Evolutionary conservation across 129 eudicot species (phyloP).

Genomic region (Calendula officinalis): DNA sequence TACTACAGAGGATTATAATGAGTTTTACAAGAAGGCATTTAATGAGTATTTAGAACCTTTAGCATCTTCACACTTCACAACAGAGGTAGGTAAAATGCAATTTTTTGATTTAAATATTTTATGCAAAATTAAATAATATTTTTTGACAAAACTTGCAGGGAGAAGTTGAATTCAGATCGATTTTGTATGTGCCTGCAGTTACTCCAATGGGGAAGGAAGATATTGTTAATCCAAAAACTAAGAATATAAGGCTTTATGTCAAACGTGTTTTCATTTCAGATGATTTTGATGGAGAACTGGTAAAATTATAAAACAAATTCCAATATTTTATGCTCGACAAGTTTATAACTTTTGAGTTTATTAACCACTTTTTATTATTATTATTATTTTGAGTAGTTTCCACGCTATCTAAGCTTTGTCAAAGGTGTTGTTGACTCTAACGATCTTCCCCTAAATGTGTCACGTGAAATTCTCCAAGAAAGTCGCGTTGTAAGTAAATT

Average conservation of each 20-base stretch:
- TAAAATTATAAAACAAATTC: constrained; percentile 23
- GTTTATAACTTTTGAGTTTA: neutral
- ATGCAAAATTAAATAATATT: neutral
- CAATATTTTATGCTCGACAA: neutral
- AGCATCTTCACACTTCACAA: constrained; percentile 95
- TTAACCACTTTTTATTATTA: neutral
- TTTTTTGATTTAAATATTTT: constrained; percentile 1
- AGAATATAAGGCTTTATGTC: constrained; percentile 88
- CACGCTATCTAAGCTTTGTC: constrained; percentile 83
- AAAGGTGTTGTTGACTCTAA: constrained; percentile 97
- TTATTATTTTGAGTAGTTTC: constrained; percentile 52
- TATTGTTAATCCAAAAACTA: constrained; percentile 76
- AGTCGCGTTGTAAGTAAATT: constrained; percentile 83
- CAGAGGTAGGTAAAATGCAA: constrained; percentile 83
- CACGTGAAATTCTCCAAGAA: constrained; percentile 97
- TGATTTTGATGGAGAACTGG: constrained; percentile 97
- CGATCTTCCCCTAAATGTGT: constrained; percentile 94
- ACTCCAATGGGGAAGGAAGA: constrained; percentile 84
- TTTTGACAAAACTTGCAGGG: constrained; percentile 47
- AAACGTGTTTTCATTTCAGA: constrained; percentile 94
- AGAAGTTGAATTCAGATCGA: constrained; percentile 92
- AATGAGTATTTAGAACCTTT: constrained; percentile 87
- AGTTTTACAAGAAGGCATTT: constrained; percentile 81
- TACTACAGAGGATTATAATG: constrained; percentile 80
- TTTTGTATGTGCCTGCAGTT: constrained; percentile 77